Evolutionary conservation across 192 early-diverging fungal species (phyloP), one percentile per base, ranked within the genome.

Genomic region (Helicostylum pulchrum): DNA sequence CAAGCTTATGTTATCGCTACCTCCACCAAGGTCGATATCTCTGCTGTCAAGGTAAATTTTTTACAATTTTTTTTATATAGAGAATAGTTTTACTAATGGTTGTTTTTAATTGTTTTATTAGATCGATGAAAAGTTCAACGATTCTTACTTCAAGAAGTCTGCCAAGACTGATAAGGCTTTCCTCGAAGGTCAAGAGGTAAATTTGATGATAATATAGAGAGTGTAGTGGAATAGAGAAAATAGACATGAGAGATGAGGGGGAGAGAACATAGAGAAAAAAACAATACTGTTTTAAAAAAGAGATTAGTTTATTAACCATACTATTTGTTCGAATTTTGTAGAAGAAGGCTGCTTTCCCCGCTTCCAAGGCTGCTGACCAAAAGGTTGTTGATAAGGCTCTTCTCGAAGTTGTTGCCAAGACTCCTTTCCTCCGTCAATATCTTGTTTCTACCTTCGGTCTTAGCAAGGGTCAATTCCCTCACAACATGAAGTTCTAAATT

Each of bases 1-100:
- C 94, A 96, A 86, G 94, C 96, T 68, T 99, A 96, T 85, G 97
- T 94, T 73, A 90, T 98, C 78, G 96, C 96, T 72, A 99, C 96
- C 76, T 98, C 97, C 70, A 98, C 97, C 85, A 98, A 96, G 87
- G 75, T 99, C 56, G 94, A 99, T 72, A 56, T 99, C 50, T 80
- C 87, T 63, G 75, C 79, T 63, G 82, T 88, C 73, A 83, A 84
- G 76, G 84, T 60, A 74, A 44, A n/a, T n/a, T n/a, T n/a, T n/a
- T n/a, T n/a, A n/a, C n/a, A n/a, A n/a, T n/a, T n/a, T n/a, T n/a
- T n/a, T n/a, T n/a, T 10, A 10, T 61, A 45, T 21, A 20, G 11
- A n/a, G 12, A 47, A 20, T 62, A 44, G 14, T 17, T 21, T 6
- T 15, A 59, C 12, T 45, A 7, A 10, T n/a, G 8, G n/a, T 1